These are phyloP conservation scores for Elongisporangium prolatum DNA, from an alignment of 352 stramenopile genomes.

Conservation along the genomic window DNA sequence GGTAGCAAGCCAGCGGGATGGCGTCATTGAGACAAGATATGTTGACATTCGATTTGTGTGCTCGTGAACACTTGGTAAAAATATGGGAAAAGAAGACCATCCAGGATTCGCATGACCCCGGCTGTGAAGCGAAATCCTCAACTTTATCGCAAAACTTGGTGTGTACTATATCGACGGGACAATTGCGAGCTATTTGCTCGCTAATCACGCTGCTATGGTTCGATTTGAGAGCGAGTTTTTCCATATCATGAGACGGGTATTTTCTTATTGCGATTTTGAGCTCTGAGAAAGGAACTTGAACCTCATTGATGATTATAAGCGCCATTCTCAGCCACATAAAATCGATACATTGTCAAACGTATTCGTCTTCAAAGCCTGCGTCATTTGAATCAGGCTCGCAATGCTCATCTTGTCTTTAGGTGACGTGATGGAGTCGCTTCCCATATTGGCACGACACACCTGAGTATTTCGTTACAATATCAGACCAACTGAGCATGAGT, in stretches of 20 bases:
- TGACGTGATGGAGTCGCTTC: background rate
- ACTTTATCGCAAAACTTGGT: background rate
- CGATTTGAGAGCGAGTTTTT: no score
- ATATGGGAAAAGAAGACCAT: background rate
- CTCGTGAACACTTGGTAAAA: background rate
- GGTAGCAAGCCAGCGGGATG: background rate
- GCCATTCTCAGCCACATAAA: background rate
- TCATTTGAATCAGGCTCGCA: background rate
- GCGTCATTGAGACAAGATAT: background rate
- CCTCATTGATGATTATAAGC: background rate
- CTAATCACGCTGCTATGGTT: no score
- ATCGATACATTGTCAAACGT: background rate
- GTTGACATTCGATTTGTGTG: background rate
- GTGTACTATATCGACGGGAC: no score
- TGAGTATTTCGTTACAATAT: background rate
- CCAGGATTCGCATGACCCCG: no score
- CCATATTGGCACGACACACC: background rate
- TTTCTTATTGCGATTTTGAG: background rate
- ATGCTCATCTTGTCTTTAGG: background rate
- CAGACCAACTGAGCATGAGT: background rate
- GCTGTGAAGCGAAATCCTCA: background rate
- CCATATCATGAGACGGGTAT: background rate
- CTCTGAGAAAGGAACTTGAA: background rate
- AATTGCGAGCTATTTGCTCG: no score
- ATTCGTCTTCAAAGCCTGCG: background rate